Base-by-base conservation (phyloP, 1,284 basidiomycete genomes). In the Pseudozyma flocculosa region DNA sequence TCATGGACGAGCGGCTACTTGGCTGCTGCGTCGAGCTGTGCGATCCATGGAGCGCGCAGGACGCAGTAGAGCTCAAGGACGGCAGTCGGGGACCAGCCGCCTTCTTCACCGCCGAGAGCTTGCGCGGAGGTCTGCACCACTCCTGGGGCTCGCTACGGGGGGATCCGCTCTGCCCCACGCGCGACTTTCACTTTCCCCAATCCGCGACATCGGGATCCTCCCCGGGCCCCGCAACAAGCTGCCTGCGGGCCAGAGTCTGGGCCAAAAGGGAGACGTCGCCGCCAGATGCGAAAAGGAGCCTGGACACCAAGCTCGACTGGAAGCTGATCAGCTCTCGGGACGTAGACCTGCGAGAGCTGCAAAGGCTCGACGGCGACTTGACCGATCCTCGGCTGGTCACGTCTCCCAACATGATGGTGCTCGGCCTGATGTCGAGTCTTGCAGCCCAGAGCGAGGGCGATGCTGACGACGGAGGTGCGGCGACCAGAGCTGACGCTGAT, bases 1-100 rank as follows among this genome's bases (percentile, higher is more conserved):
- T 64, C 53, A 64, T 64, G 57, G 45, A 56, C 32, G 57, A 64
- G 45, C 61, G 61, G 32, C 55, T 64, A 48, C 48, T 64, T 8
- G 53, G 55, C 22, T 64, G 61, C 45, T 57, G 45, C 24, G 61
- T 60, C 15, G 57, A 64, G 45, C 45, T 64, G 2, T 52, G n/a
- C 22, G 18, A 22, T n/a, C 2, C 1, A 21, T 10, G 15, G 5
- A 29, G 1, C 14, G 24, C 14, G 23, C 15, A 41, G 32, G 32
- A 7, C 3, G 18, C 19, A 39, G 23, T 11, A 8, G 38, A 37
- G 5, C 13, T 21, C 10, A 38, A n/a, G 15, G 36, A 29, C 2
- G 39, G 19, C 14, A 19, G 39, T n/a, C 15, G 3, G 4, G 18
- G 19, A 18, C 19, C 19, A 5, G 22, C 39, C 10, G 22, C 37